Evolutionary conservation across 495 filamentous ascomycete genomes (phyloP), one percentile per base, ranked within the genome.

Genomic region (Hypoxylon rickii): DNA sequence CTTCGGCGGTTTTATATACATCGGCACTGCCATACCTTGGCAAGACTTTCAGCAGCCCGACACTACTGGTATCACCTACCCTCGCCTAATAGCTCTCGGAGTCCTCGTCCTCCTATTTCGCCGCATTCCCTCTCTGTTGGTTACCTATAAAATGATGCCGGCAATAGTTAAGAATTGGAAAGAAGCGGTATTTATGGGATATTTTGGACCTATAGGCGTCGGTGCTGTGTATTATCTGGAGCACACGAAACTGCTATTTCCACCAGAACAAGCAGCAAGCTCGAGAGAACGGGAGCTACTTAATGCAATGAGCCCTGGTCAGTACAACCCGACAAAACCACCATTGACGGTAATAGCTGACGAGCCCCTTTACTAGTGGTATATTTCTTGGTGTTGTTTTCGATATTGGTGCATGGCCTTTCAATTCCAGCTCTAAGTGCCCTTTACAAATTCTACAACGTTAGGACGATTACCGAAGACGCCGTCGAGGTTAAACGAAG

Each of bases 161-260:
- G 86, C 63, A 80, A 90, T 64, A 76, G 86, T 68, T 70, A 87
- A 63, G 58, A 80, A 52, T 72, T 79, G 37, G 84, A 69, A 66
- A 49, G 70, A 93, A 50, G 89, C 89, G 2, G 67, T 86, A 3
- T 92, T 94, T 55, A 88, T 91, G 46, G 92, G 91, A 8, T 93
- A 93, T 71, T 96, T 96, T 65, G 90, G 90, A 1, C 92, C 91
- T 3, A 94, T 96, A 52, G 92, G 92, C 15, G 89, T 93, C 17
- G 86, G 86, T 22, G 89, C 91, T 1, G 78, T 95, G 26, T 95
- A 94, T 72, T 96, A 96, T 68, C 80, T 94, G 10, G 78, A 84
- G 59, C 81, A 84, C 61, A 75, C 82, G 0, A 76, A 77, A 19
- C 67, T 80, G 45, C 68, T 86, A 17, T 81, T 84, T 47, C 79